phyloP scores from a whole-genome alignment of 805 yeast species.

The Candida methanosorbosa region DNA sequence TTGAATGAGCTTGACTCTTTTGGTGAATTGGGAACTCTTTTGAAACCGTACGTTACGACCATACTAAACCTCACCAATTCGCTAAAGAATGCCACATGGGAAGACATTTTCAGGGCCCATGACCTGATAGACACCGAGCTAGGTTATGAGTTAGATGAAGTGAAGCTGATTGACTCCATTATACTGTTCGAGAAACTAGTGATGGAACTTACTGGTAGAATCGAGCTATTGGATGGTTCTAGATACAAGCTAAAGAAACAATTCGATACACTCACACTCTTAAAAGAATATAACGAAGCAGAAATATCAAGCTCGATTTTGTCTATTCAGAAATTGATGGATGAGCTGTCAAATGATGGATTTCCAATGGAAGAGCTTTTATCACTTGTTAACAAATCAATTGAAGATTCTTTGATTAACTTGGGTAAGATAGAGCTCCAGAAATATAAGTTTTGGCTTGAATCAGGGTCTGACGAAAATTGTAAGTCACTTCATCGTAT shows the following conservation, averaged over 20 bases:
- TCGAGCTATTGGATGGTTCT: conserved; percentile 19
- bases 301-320: not conserved
- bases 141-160: conserved; percentile 15
- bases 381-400: conserved; percentile 20
- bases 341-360: conserved; percentile 26
- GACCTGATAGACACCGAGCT: conserved; percentile 30
- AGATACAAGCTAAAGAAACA: conserved; percentile 15
- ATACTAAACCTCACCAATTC: conserved; percentile 25
- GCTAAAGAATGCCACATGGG: conserved; percentile 44
- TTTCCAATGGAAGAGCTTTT: conserved; percentile 25
- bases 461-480: too few relatives aligned
- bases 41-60: conserved; percentile 15
- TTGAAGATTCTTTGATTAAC: not conserved
- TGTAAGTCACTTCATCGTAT: too few relatives aligned
- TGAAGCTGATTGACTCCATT: conserved; percentile 21
- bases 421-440: not conserved
- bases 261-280: conserved; percentile 20
- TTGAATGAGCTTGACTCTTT: conserved; percentile 16
- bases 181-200: conserved; percentile 24
- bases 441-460: too few relatives aligned
- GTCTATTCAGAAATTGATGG: conserved; percentile 26
- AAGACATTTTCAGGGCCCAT: conserved; percentile 35
- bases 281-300: conserved; percentile 20
- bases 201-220: conserved; percentile 19
- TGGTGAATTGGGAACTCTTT: conserved; percentile 31